Base-by-base conservation (phyloP, 768 basidiomycete genomes). In the Mycena rosella region DNA sequence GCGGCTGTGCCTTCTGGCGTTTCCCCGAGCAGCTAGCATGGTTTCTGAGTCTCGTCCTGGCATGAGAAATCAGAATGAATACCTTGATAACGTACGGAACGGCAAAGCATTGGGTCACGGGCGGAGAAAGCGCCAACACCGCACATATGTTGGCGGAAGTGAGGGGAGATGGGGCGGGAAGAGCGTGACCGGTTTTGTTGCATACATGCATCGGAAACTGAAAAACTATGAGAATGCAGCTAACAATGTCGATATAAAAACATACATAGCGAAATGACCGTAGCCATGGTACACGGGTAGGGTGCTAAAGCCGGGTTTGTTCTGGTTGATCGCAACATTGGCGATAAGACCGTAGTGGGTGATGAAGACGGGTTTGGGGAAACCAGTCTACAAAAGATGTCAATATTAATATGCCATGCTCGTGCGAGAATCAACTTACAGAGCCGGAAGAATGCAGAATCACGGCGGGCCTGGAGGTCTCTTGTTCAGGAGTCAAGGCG, bases 391-490 rank as follows among this genome's bases (percentile, higher is more conserved):
- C 11, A 36, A 40, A 8, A 14, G 5, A 9, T 32, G 15, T 10
- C 14, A 26, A 17, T 10, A 58, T 34, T n/a, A 36, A 36, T n/a
- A n/a, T 11, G 29, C 3, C 6, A 20, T 14, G 18, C 9, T 30
- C 22, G 18, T 20, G 13, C 9, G 10, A 32, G 10, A 36, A 40
- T 58, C 7, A 48, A 62, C 71, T 26, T 62, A 79, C 78, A 34
- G 78, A 79, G 30, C 86, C 86, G 3, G 80, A 82, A 6, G 83
- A 83, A 67, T 87, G 86, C 54, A 87, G 71, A 53, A 83, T 80
- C 26, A 84, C 80, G 18, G 75, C 78, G 18, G 76, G 74, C 22
- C 81, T 67, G 18, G 67, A 54, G 22, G 51, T 55, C 65, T 84
- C 83, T 49, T 82, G 74, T 36, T 78, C 76, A 13, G 79, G 77